Base-by-base conservation (phyloP, 2,329 filamentous ascomycete species). In the Lasiodiplodia hormozganensis region DNA sequence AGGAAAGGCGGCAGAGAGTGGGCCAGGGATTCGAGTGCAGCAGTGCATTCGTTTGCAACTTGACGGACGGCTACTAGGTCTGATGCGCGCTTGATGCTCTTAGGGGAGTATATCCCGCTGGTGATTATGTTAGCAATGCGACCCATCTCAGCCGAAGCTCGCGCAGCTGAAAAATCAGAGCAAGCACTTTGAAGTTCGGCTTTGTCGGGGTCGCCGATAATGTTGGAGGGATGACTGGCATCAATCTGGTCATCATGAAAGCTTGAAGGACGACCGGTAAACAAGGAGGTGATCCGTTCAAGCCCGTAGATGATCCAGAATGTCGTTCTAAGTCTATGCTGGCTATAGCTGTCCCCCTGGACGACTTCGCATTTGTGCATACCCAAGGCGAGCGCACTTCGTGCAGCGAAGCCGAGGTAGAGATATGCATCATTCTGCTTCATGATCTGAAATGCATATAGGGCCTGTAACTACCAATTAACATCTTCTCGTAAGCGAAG, bases 201-300 rank as follows among this genome's bases (percentile, higher is more conserved):
- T 6, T 43, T 23, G 34, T 21, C 21, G 2, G 14, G 12, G 11
- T 16, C 12, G 12, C 8, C 43, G 4, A 38, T 21, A 2, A 52
- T 21, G 43, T 64, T 43, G 31, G 34, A 31, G 4, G 60, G 60
- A 12, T 52, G 52, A 0, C 11, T 18, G 4, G 60, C 60, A 21
- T 64, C 60, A 12, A 64, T 52, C 43, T 64, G 60, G 28, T 51
- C 43, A 10, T 64, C 60, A 18, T 34, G 43, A 12, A 64, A n/a
- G 28, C 43, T 64, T 3, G 60, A 64, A 10, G 60, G 60, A 12
- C 60, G 60, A 2, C 60, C 60, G 8, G 43, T 34, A 21, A 52
- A 64, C 2, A 64, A 25, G 2, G 60, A 51, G 21, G 10, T 12
- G n/a, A 51, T 8, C 7, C 31, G 18, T 18, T 64, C 60, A 12